phyloP scores from a whole-genome alignment of 495 filamentous ascomycete species.

The Penicillium coprophilum region DNA sequence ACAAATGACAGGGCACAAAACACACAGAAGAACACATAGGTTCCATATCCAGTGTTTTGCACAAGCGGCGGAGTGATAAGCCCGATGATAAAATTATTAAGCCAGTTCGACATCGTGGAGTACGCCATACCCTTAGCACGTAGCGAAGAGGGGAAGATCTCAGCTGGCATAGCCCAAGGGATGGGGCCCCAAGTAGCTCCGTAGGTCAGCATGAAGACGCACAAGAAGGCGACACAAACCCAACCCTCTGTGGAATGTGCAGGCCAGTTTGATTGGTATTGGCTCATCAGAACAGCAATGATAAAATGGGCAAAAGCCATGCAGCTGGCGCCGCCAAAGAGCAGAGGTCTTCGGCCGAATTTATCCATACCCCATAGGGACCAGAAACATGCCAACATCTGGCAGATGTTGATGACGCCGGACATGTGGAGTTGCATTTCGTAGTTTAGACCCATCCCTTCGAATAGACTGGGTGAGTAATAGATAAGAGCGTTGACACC shows the following conservation, averaged over 20 bases:
- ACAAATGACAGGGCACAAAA: constrained; percentile 46
- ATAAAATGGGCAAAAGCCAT: constrained; percentile 42
- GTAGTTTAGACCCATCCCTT: constrained; percentile 46
- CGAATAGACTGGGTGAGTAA: constrained; percentile 49
- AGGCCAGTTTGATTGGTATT: constrained; percentile 33
- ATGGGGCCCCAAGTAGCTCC: constrained; percentile 39
- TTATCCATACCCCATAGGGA: constrained; percentile 34
- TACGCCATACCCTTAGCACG: constrained; percentile 39
- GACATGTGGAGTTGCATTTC: constrained; percentile 49
- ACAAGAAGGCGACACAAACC: constrained; percentile 29
- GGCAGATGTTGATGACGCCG: constrained; percentile 49
- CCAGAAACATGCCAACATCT: constrained; percentile 32
- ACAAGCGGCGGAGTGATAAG: constrained; percentile 42
- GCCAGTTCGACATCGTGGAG: constrained; percentile 42
- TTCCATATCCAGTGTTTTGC: constrained; percentile 44
- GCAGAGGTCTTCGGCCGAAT: constrained; percentile 34
- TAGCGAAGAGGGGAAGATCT: constrained; percentile 35
- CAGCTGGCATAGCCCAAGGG: constrained; percentile 34
- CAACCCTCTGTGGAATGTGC: constrained; percentile 34
- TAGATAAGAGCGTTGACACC: constrained; percentile 40
- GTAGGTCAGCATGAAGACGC: constrained; percentile 34
- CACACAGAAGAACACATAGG: constrained; percentile 47
- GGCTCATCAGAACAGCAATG: constrained; percentile 36
- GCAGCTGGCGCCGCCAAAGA: constrained; percentile 34
- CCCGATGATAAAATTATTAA: constrained; percentile 47